A percentile compares a stretch with the other conserved stretches of the same genome.
These are phyloP conservation scores for Emmonsiellopsis sp. DNA, from an alignment of 2,329 filamentous ascomycete genomes.

Conservation along the genomic window DNA sequence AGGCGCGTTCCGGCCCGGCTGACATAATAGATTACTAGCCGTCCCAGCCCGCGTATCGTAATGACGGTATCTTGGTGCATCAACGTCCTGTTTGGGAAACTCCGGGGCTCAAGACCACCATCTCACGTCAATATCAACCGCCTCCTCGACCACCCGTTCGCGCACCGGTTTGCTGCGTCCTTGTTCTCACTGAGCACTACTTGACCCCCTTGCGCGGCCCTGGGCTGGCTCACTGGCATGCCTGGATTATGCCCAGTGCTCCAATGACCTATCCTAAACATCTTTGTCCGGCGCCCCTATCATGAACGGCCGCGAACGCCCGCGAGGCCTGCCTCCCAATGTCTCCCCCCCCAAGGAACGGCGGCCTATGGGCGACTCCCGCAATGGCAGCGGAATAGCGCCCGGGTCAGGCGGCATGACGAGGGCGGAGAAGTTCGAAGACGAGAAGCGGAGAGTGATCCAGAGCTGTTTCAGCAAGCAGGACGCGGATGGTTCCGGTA, in stretches of 20 bases:
- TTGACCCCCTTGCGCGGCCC: no score
- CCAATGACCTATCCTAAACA: not conserved
- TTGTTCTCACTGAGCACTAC: no score
- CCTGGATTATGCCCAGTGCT: not conserved
- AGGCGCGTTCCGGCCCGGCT: not conserved
- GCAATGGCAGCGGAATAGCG: conserved; percentile 19
- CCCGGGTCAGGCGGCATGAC: conserved; percentile 26
- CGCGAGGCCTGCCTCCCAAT: conserved; percentile 23
- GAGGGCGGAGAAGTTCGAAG: conserved; percentile 79
- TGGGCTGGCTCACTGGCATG: not conserved
- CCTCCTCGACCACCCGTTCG: not conserved
- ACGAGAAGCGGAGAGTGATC: conserved; percentile 90
- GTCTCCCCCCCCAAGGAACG: conserved; percentile 21
- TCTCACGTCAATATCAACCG: no score
- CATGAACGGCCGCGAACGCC: conserved; percentile 30
- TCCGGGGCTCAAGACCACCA: no score
- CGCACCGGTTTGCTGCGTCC: no score
- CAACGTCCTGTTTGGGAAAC: no score
- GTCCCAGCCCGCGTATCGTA: no score
- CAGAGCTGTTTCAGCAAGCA: conserved; percentile 90
- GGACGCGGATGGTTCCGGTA: conserved; percentile 77
- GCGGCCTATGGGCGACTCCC: conserved; percentile 24
- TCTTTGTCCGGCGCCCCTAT: conserved; percentile 14
- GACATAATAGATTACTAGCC: no score
- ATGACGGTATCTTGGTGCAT: no score